These are phyloP conservation scores for Eucalyptus microcorys DNA, from an alignment of 345 rosid genomes.

Conservation along the genomic window DNA sequence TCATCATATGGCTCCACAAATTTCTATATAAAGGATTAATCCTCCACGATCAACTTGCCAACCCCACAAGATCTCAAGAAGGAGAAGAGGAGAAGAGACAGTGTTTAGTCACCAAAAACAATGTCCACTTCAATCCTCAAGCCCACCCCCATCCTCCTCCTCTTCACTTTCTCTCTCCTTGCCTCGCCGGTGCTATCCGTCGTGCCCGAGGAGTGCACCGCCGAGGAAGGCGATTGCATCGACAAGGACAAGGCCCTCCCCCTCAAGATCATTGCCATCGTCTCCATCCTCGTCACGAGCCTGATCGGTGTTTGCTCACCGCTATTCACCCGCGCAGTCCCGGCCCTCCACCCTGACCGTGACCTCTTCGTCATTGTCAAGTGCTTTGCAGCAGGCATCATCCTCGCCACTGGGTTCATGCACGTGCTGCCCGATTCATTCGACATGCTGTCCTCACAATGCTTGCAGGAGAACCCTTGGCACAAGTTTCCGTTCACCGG, in stretches of 20 bases:
- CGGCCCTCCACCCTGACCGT: slow-evolving; percentile 21
- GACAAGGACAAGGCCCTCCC: slow-evolving; percentile 3
- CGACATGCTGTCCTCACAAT: slow-evolving; percentile 40
- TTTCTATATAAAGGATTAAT: background rate
- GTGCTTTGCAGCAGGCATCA: slow-evolving; percentile 64
- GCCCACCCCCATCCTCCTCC: background rate
- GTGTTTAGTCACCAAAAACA: background rate
- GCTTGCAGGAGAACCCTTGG: slow-evolving; percentile 57
- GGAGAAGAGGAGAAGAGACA: background rate
- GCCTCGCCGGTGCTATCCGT: background rate
- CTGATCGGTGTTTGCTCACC: slow-evolving; percentile 38
- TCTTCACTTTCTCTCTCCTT: background rate
- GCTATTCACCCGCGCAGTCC: slow-evolving; percentile 6
- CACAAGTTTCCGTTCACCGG: slow-evolving; percentile 70
- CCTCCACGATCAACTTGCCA: background rate
- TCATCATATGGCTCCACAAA: background rate
- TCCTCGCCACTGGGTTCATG: slow-evolving; percentile 74
- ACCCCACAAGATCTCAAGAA: background rate
- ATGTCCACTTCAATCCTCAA: background rate
- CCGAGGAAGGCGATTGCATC: background rate
- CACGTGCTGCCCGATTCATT: slow-evolving; percentile 79
- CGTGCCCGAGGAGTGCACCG: background rate
- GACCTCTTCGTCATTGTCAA: slow-evolving; percentile 40
- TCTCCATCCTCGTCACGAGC: slow-evolving; percentile 27
- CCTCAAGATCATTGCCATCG: slow-evolving; percentile 33